These are phyloP conservation scores for Colletotrichum gloeosporioides DNA, from an alignment of 2,329 filamentous ascomycete genomes.

Conservation along the genomic window DNA sequence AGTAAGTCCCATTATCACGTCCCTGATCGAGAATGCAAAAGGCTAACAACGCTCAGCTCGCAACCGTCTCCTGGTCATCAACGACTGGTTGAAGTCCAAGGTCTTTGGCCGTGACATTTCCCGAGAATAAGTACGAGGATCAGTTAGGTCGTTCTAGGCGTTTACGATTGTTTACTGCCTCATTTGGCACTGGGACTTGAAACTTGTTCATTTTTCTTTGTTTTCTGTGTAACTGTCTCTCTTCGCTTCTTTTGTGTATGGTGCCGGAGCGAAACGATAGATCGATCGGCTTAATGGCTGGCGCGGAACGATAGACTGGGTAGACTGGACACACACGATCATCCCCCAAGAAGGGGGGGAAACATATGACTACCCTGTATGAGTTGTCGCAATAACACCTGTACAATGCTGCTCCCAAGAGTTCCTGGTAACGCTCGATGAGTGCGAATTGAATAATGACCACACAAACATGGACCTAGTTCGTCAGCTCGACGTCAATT, in stretches of 20 bases:
- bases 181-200: not conserved
- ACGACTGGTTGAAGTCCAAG: constrained; percentile 98
- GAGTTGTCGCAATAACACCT: constrained; percentile 22
- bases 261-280: constrained; percentile 21
- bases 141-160: constrained; percentile 32
- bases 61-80: constrained; percentile 88
- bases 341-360: not conserved
- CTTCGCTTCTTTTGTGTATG: constrained; percentile 10
- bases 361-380: constrained; percentile 14
- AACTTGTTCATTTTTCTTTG: constrained; percentile 6
- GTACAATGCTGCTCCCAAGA: constrained; percentile 16
- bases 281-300: constrained; percentile 22
- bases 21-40: not conserved
- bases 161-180: constrained; percentile 1
- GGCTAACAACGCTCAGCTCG: constrained; percentile 64
- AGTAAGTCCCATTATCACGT: constrained; percentile 65
- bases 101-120: constrained; percentile 95
- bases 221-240: not conserved
- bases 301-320: constrained; percentile 18
- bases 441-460: constrained; percentile 12
- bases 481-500: not conserved
- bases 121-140: constrained; percentile 78
- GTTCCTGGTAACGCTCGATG: not conserved
- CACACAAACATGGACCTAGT: not conserved
- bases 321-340: constrained; percentile 15